A percentile compares a stretch with the other conserved stretches of the same genome.
These are phyloP conservation scores for Pyrrhoderma lamaoense DNA, from an alignment of 1,284 basidiomycete genomes.

Conservation along the genomic window DNA sequence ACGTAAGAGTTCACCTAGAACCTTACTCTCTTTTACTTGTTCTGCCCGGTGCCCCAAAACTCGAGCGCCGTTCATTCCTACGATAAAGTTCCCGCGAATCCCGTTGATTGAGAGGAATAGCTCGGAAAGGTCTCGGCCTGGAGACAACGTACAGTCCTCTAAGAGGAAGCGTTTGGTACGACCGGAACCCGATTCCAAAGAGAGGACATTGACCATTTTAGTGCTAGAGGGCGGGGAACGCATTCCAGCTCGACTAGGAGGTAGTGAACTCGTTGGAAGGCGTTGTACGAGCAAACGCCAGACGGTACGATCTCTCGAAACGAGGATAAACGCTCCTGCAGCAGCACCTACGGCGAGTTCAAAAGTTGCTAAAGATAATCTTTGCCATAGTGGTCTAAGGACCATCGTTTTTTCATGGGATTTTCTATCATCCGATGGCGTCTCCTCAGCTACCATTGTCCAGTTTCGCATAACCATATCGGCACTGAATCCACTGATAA, in stretches of 20 bases:
- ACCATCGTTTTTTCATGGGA: conserved; percentile 1
- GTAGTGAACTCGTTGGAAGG: background rate
- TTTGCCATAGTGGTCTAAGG: conserved; percentile 17
- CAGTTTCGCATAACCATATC: conserved; percentile 18
- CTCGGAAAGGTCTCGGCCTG: conserved; percentile 14
- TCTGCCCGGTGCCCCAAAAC: background rate
- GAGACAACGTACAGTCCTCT: conserved; percentile 10
- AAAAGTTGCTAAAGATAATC: conserved; percentile 8
- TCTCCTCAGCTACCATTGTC: conserved; percentile 6
- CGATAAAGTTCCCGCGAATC: conserved; percentile 9
- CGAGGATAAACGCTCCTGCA: conserved; percentile 15
- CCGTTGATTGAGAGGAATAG: conserved; percentile 4
- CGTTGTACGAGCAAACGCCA: conserved; percentile 14
- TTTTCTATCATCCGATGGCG: background rate
- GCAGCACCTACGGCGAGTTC: conserved; percentile 6
- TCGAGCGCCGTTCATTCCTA: conserved; percentile 7
- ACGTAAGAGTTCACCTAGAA: background rate
- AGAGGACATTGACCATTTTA: conserved; percentile 6
- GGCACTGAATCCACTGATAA: conserved; percentile 5
- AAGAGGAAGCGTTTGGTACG: conserved; percentile 15
- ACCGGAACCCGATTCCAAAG: conserved; percentile 14
- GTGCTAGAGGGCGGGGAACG: background rate
- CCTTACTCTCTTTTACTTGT: background rate
- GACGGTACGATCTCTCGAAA: conserved; percentile 15
- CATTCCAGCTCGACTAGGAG: conserved; percentile 2